Evolutionary conservation across 1,284 basidiomycete genomes (phyloP).

Genomic region (Heterobasidion irregulare): DNA sequence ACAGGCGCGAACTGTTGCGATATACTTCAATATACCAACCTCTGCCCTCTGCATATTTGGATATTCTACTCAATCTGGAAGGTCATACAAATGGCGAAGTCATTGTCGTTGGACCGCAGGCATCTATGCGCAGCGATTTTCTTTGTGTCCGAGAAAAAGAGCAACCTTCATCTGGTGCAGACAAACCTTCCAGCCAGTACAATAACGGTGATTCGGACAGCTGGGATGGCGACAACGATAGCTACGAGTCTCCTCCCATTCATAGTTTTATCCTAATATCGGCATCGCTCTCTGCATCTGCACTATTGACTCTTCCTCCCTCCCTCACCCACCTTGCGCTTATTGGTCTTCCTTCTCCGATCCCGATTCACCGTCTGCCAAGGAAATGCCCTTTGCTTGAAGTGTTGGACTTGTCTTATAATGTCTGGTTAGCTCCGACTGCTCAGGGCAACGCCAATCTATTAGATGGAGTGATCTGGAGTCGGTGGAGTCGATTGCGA

Average conservation of each 20-base stretch:
- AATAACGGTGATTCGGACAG: constrained; percentile 1
- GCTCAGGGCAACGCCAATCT: constrained; percentile 24
- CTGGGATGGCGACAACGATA: constrained; percentile 2
- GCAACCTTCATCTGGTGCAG: constrained; percentile 10
- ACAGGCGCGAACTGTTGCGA: constrained; percentile 47
- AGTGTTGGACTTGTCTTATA: constrained; percentile 60
- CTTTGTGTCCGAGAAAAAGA: constrained; percentile 26
- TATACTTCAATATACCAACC: constrained; percentile 48
- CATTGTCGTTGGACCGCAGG: constrained; percentile 48
- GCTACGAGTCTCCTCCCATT: constrained; percentile 8
- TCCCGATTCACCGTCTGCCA: constrained; percentile 48
- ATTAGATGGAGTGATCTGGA: constrained; percentile 48
- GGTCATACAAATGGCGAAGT: constrained; percentile 54
- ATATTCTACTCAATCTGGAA: constrained; percentile 35
- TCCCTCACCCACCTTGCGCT: constrained; percentile 52
- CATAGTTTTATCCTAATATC: constrained; percentile 25
- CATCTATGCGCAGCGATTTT: constrained; percentile 31
- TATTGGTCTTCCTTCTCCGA: constrained; percentile 31
- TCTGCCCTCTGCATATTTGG: constrained; percentile 37
- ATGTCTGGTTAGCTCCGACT: constrained; percentile 40
- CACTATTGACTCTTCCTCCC: constrained; percentile 42
- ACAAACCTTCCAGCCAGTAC: constrained; percentile 12
- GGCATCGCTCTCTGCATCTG: constrained; percentile 23
- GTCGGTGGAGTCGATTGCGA: constrained; percentile 38
- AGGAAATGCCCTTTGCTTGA: constrained; percentile 52